A percentile compares a stretch with the other conserved stretches of the same genome.
Conservation (phyloP, 495 filamentous ascomycete genomes). For the Neurospora sp. region DNA sequence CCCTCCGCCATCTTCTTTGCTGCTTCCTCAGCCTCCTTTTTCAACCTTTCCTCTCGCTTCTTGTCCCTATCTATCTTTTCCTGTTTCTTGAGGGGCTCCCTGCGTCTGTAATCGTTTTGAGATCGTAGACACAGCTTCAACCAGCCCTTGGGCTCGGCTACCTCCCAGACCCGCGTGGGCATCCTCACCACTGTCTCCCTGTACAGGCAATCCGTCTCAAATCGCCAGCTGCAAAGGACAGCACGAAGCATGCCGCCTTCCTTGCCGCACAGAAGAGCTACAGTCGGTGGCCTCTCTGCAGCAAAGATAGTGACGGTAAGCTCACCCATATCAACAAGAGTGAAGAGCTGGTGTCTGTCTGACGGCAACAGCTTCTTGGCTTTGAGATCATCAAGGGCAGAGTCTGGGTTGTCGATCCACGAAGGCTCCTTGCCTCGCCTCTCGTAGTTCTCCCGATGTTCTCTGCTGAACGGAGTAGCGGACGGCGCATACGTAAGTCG, state of each 20-base stretch:
- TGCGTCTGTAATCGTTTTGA: not conserved
- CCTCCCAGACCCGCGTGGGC: constrained; percentile 9
- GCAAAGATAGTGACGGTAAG: constrained; percentile 28
- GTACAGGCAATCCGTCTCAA: constrained; percentile 17
- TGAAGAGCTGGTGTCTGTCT: constrained; percentile 13
- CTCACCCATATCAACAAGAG: constrained; percentile 29
- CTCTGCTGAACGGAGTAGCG: not conserved
- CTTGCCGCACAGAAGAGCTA: constrained; percentile 21
- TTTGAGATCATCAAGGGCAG: not conserved
- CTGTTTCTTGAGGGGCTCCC: not conserved
- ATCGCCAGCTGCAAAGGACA: constrained; percentile 27
- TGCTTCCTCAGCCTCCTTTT: not conserved
- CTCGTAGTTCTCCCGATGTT: not conserved
- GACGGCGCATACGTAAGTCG: not conserved
- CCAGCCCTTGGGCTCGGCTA: not conserved
- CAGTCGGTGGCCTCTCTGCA: constrained; percentile 22
- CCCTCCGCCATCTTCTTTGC: not conserved
- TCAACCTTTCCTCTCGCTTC: not conserved
- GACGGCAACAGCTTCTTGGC: constrained; percentile 5
- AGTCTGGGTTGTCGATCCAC: not conserved
- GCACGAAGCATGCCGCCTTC: constrained; percentile 34
- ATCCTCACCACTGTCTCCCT: constrained; percentile 30
- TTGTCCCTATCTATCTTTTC: not conserved
- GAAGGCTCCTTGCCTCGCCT: not conserved
- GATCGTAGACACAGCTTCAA: not conserved